These are phyloP conservation scores for Nemania bipapillata DNA, from an alignment of 2,329 filamentous ascomycete genomes.

Conservation along the genomic window DNA sequence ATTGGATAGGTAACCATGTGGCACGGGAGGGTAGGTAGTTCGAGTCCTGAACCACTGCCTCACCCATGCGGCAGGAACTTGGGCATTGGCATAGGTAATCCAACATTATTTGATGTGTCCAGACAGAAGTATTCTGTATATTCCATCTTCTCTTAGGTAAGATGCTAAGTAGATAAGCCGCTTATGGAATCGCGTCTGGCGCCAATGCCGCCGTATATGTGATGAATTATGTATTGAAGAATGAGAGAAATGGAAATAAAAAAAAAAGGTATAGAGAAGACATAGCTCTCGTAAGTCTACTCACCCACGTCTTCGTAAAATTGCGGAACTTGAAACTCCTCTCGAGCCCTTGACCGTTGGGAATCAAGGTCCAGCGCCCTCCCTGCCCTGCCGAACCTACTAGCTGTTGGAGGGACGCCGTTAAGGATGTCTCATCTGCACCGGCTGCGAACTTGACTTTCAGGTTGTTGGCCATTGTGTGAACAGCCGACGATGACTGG, in stretches of 20 bases:
- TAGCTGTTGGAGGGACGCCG: constrained; percentile 52
- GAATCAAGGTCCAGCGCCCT: constrained; percentile 63
- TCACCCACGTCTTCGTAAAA: constrained; percentile 73
- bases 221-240: not conserved
- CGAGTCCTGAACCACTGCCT: not conserved
- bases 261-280: constrained; percentile 3
- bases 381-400: constrained; percentile 47
- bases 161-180: not conserved
- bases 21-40: constrained; percentile 24
- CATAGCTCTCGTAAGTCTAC: constrained; percentile 43
- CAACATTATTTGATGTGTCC: not conserved
- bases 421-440: constrained; percentile 56
- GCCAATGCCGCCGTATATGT: constrained; percentile 17
- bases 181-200: not conserved
- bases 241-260: not conserved
- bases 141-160: not conserved
- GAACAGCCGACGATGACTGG: constrained; percentile 24
- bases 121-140: not conserved
- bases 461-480: constrained; percentile 24
- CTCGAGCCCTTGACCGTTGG: constrained; percentile 66
- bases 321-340: constrained; percentile 72
- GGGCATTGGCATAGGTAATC: not conserved
- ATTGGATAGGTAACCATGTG: constrained; percentile 13
- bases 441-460: constrained; percentile 57
- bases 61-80: constrained; percentile 20